phyloP scores from a whole-genome alignment of 352 stramenopile genomes.

The Phytophthora cryptogea region DNA sequence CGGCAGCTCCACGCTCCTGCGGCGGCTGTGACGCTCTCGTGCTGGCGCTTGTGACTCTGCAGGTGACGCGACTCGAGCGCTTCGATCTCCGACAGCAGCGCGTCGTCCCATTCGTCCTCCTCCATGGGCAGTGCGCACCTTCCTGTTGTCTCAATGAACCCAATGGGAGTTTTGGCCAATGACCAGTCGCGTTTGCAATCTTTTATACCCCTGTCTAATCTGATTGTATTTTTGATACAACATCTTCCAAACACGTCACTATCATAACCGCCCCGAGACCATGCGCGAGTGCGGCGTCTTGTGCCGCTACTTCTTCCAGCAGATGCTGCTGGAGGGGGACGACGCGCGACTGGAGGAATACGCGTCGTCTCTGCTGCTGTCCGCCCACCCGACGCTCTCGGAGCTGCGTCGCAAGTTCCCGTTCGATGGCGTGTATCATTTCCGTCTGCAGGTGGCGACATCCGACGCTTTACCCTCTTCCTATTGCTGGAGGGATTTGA shows the following conservation, averaged over 20 bases:
- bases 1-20: constrained; percentile 40
- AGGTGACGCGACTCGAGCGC: constrained; percentile 62
- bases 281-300: constrained; percentile 51
- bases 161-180: constrained; percentile 19
- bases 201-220: too few relatives aligned
- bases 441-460: constrained; percentile 65
- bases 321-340: constrained; percentile 63
- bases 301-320: constrained; percentile 87
- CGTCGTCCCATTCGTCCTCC: constrained; percentile 87
- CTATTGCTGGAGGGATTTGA: constrained; percentile 85
- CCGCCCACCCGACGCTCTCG: constrained; percentile 54
- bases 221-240: too few relatives aligned
- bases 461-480: constrained; percentile 19
- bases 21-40: background rate
- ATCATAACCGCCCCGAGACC: constrained; percentile 1
- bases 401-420: constrained; percentile 77
- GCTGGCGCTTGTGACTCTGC: constrained; percentile 9
- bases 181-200: background rate
- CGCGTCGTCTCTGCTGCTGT: constrained; percentile 72
- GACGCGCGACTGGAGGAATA: constrained; percentile 44
- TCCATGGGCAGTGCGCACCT: constrained; percentile 14
- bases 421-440: constrained; percentile 78
- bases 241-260: background rate
- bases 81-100: constrained; percentile 68
- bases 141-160: background rate